Evolutionary conservation across 345 rosid genomes (phyloP).

Genomic region (Psidium guajava): DNA sequence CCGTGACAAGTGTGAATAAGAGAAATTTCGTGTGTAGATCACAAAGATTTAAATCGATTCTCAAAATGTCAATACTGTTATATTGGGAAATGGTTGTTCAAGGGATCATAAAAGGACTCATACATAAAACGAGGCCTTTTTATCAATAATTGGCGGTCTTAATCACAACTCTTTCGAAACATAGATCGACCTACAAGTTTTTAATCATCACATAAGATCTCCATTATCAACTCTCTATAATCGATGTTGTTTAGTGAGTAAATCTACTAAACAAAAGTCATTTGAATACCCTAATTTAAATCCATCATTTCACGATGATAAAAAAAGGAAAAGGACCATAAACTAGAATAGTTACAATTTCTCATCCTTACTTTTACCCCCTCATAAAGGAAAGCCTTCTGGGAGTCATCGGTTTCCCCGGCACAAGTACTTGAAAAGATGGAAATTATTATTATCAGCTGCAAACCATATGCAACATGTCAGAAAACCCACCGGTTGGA

Average conservation of each 20-base stretch:
- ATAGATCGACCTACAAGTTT: fast-evolving
- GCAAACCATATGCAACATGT: background rate
- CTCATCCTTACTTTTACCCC: background rate
- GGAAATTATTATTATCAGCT: background rate
- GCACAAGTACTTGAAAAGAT: background rate
- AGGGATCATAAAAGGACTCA: background rate
- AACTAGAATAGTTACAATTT: background rate
- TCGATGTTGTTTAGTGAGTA: background rate
- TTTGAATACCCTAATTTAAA: background rate
- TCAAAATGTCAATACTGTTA: background rate
- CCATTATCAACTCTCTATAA: background rate
- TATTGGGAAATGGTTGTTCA: background rate
- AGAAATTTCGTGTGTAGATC: background rate
- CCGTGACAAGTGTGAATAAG: background rate
- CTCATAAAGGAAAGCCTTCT: background rate
- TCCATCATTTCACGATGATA: background rate
- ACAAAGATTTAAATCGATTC: background rate
- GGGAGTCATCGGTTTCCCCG: background rate
- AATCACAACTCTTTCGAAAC: background rate
- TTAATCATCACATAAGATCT: background rate
- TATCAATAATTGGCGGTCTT: fast-evolving
- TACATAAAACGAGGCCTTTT: fast-evolving
- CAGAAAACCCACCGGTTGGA: background rate
- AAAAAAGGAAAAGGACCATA: fast-evolving
- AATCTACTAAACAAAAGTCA: background rate